phyloP scores from a whole-genome alignment of 345 rosid genomes.

The Ricinus communis region DNA sequence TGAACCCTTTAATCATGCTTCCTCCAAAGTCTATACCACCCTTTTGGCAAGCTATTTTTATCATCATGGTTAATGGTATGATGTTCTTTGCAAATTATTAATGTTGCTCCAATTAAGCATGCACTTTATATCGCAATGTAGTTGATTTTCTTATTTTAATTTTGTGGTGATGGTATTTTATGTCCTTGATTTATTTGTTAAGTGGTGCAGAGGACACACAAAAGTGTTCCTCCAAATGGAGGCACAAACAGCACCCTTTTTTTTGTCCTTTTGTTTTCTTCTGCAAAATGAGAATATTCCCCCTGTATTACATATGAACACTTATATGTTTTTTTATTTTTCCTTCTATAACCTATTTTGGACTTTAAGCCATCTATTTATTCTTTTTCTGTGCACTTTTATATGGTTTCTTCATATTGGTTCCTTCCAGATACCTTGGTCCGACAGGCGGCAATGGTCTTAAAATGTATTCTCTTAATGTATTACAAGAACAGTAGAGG shows the following conservation, averaged over 20 bases:
- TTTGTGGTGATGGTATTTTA: not conserved
- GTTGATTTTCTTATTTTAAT: not conserved
- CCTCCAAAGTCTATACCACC: slow-evolving; percentile 98
- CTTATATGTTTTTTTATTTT: not conserved
- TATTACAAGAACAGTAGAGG: slow-evolving; percentile 96
- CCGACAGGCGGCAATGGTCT: slow-evolving; percentile 86
- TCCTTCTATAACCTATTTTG: not conserved
- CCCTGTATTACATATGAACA: not conserved
- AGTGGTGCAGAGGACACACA: not conserved
- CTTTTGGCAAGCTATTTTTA: slow-evolving; percentile 96
- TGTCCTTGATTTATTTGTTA: not conserved
- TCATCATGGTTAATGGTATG: slow-evolving; percentile 92
- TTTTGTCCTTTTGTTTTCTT: not conserved
- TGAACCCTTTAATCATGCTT: slow-evolving; percentile 88
- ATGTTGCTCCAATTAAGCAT: not conserved
- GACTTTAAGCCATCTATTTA: not conserved
- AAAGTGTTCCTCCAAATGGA: not conserved
- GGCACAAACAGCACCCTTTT: not conserved
- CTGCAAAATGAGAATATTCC: not conserved
- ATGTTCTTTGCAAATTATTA: slow-evolving; percentile 27
- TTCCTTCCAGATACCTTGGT: slow-evolving; percentile 77
- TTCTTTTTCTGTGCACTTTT: slow-evolving; percentile 10
- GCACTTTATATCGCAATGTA: not conserved
- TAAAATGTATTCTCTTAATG: slow-evolving; percentile 83
- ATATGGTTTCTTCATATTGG: slow-evolving; percentile 9